phyloP scores from a whole-genome alignment of 768 basidiomycete species.

The Sarcomyxa edulis region DNA sequence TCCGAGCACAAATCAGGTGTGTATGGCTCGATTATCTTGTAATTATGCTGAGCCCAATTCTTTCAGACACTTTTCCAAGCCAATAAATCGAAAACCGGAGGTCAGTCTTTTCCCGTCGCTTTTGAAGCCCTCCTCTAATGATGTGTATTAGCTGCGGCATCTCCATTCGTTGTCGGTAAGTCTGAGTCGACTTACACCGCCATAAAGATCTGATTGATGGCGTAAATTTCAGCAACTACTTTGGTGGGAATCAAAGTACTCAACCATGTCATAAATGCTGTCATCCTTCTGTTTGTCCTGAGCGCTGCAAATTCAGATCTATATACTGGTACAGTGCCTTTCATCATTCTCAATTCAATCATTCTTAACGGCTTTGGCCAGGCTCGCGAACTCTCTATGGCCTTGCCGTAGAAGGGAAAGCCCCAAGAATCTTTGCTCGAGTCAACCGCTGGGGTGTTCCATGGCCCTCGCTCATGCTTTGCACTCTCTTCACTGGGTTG shows the following conservation, averaged over 20 bases:
- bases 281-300: constrained; percentile 60
- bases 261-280: constrained; percentile 61
- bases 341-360: no score
- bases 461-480: constrained; percentile 46
- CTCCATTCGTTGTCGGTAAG: constrained; percentile 56
- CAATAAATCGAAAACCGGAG: constrained; percentile 37
- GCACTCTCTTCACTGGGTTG: constrained; percentile 48
- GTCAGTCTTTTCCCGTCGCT: constrained; percentile 4
- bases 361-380: no score
- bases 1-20: constrained; percentile 44
- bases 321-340: no score
- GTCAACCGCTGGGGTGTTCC: constrained; percentile 43
- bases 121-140: neutral
- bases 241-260: constrained; percentile 51
- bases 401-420: constrained; percentile 44
- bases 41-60: neutral
- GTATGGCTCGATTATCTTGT: neutral
- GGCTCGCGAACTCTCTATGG: constrained; percentile 44
- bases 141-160: constrained; percentile 42
- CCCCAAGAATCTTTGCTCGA: constrained; percentile 36
- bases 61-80: constrained; percentile 33
- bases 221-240: constrained; percentile 23
- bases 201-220: neutral
- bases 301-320: constrained; percentile 62
- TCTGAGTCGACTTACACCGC: neutral